Base-by-base conservation (phyloP, 73 alveolate species). In the Paramecium primaurelia region DNA sequence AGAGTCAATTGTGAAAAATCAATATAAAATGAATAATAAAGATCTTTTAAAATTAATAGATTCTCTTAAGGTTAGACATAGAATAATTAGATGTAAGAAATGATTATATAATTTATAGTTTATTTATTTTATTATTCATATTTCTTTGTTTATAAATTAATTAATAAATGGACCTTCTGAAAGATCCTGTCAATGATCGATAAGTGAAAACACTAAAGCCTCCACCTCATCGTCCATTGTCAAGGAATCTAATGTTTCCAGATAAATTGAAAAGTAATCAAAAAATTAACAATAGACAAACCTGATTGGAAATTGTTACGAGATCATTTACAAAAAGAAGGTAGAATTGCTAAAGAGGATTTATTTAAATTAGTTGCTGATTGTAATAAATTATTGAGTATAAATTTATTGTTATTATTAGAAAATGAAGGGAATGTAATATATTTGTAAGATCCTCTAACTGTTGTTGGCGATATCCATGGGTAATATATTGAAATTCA, bases 381-480 rank as follows among this genome's bases (percentile, higher is more conserved):
- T 80, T 92, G 94, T 75, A 92, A 95, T 51, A 95, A 95, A 25
- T 92, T 97, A 59, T 83, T 90, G 25, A 96, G 96, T 92, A 94
- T 96, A 14, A 47, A 18, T 91, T 88, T 22, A 51, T 93, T 40
- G 18, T 8, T 26, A 36, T 37, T 2, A 14, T 4, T 90, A 75
- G 93, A 96, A 95, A 96, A 93, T 77, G 99, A 98, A 86, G 98
- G 99, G 8, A 98, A 98, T 80, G 92, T 98, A 60, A 40, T 96
- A 69, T 93, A 93, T 59, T 93, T 95, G 40, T 86, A 96, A 86
- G 98, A 96, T 84, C 98, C 99, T 14, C 96, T 96, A 22, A 97
- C 98, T 32, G 98, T 95, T 58, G 99, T 97, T n/a, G 99, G 99
- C 1, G 99, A 97, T 88, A 92, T 97, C 16, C 99, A 97, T 86